Base-by-base conservation (phyloP, 148 eudicot species). In the Cornus suecica region DNA sequence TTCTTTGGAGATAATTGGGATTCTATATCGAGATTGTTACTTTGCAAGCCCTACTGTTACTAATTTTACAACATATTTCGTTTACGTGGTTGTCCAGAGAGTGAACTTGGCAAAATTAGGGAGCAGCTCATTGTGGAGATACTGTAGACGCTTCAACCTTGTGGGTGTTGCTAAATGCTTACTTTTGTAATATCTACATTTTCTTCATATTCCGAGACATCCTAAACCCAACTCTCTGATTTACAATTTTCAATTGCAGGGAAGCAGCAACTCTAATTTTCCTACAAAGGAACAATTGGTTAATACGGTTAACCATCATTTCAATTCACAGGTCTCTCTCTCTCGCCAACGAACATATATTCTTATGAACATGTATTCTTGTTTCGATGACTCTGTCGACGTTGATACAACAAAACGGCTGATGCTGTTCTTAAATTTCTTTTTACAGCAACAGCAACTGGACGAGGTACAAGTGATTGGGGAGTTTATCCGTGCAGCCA, bases 71-170 rank as follows among this genome's bases (percentile, higher is more conserved):
- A 51, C 8, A n/a, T n/a, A n/a, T n/a, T n/a, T 28, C 15, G 68
- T n/a, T 65, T 66, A 34, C 68, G 26, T 48, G 34, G 70, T 45
- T 72, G 54, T 77, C 23, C 97, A 95, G 97, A 85, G 77, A 76
- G 87, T 88, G 81, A 91, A 89, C 82, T 72, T 95, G 66, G 84
- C 87, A 42, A 92, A 84, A 82, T 91, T 95, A 56, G 94, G 97
- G 76, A 92, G 90, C 81, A 82, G 84, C 82, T 89, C 99, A 30
- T 82, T 95, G 54, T 86, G 97, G 94, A 91, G 91, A 91, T 95
- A 95, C 76, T 88, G 88, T 80, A 87, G 90, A 79, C 83, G 80
- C 85, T 92, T 86, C 87, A 89, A 88, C 62, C 91, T 95, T 58
- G 99, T 95, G 58, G 58, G 99, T 82, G 34, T 76, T 22, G 20